Percentiles rank a stretch among this genome's conserved stretches.
Conservation (phyloP, 371 early-diverging fungal genomes). For the Nematocida ausubeli region DNA sequence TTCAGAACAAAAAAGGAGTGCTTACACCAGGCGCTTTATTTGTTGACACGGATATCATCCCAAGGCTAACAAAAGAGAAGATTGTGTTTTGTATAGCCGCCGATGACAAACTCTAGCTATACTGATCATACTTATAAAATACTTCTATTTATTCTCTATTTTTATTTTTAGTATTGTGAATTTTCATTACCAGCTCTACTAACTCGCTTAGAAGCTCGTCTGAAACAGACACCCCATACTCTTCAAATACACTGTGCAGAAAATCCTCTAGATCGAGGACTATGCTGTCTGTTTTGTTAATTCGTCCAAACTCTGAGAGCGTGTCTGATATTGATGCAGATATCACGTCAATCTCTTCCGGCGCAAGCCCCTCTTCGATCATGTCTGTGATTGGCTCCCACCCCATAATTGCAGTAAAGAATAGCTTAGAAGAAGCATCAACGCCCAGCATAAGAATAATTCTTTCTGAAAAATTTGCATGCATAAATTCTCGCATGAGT, state of each 20-base stretch:
- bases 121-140: not conserved
- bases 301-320: not conserved
- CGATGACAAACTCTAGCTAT: not conserved
- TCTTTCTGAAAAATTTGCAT: conserved; percentile 33
- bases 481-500: conserved; percentile 20
- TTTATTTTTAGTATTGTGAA: conserved; percentile 16
- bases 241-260: conserved; percentile 29
- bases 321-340: conserved; percentile 26
- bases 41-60: conserved; percentile 58
- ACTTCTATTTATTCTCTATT: not conserved
- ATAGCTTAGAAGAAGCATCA: not conserved
- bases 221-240: conserved; percentile 27
- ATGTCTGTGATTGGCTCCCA: conserved; percentile 37
- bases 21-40: conserved; percentile 66
- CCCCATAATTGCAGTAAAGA: not conserved
- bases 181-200: not conserved
- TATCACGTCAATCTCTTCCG: conserved; percentile 22
- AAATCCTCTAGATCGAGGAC: conserved; percentile 37
- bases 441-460: not conserved
- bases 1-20: conserved; percentile 60
- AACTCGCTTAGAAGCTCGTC: conserved; percentile 28
- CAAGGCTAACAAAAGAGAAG: conserved; percentile 56
- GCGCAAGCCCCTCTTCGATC: conserved; percentile 31
- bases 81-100: conserved; percentile 55
- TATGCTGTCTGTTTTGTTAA: conserved; percentile 2